Evolutionary conservation across 2,329 filamentous ascomycete genomes (phyloP), one percentile per base, ranked within the genome.

Genomic region (Xylariomycetidae sp.): DNA sequence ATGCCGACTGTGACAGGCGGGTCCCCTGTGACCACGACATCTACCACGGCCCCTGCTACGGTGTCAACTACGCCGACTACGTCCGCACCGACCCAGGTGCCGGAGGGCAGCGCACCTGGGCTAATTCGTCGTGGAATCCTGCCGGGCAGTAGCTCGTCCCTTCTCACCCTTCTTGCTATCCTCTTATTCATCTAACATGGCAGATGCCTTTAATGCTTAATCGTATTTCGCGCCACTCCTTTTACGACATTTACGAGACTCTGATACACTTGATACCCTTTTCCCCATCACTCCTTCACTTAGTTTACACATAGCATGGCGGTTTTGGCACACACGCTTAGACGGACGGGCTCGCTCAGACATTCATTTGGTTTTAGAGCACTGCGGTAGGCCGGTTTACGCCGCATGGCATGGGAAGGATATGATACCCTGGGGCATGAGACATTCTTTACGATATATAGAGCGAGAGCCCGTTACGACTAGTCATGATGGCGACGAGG

Each of bases 131-230:
- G 39, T 15, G 32, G 33, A 13, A 23, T 31, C 3, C 7, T 25
- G 4, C 35, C 39, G 2, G 27, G 38, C 25, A 35, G 32, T 4
- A 25, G 35, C 14, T 39, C 44, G 25, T 23, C 49, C 5, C 29
- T 53, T 10, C 39, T 49, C 20, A 44, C 44, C 6, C 40, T 55
- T 26, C 26, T 53, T 27, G 45, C 49, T 18, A 14, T 53, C 15
- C 18, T 50, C 18, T 46, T 54, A 35, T 37, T 51, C 27, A 35
- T 55, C 31, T 54, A 45, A n/a, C n/a, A 50, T 38, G 20, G 25
- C 12, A 18, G 22, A 33, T 14, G 14, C 19, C 23, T 28, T 39
- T 49, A 46, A 47, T 44, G 30, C 42, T 44, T 40, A 14, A 29
- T 39, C 27, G 13, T 32, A 29, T 29, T 42, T 42, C 34, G 6